Evolutionary conservation across 139 green algal genomes (phyloP), one percentile per base, ranked within the genome.

Genomic region (Astrephomene gubernaculifera): DNA sequence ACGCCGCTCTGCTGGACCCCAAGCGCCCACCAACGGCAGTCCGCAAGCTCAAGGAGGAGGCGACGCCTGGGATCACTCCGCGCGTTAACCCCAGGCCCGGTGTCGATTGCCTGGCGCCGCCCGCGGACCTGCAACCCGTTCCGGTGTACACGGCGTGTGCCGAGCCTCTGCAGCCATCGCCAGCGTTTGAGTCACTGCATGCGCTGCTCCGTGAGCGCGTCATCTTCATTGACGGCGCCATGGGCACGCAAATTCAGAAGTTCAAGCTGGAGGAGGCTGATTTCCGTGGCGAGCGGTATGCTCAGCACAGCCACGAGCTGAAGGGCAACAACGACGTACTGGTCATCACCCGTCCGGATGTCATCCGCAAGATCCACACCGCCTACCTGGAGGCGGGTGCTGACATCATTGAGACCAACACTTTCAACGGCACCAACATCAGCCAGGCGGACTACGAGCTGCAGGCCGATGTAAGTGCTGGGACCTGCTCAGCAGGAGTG

Each of bases 321-420:
- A 98, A 98, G 93, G 97, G 97, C 79, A 98, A 99, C 94, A 99
- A 99, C 84, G 97, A 99, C 85, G 31, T 99, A 33, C 91, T 99
- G 81, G 95, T 99, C 53, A 89, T 99, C 76, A 99, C 97, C 17
- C 90, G 94, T 24, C 97, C 97, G 0, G 96, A 99, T 71, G 91
- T 99, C 41, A 98, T 99, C 54, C 86, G 90, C 43, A 92, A 95
- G 29, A 99, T 99, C 91, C 97, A 99, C 93, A 95, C 67, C 4
- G 88, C 91, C 44, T 99, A 97, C 92, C 87, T 99, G 79, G 95
- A 96, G 53, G 94, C 76, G 21, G 97, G 97, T 12, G 96, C 97
- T 22, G 97, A 99, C 92, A 98, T 99, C 89, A 95, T 99, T 44
- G 97, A 99, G 92, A 99, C 97, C 79, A 99, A 99, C 93, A 99